Evolutionary conservation across 2,329 filamentous ascomycete genomes (phyloP).

Genomic region (Ophiocordyceps camponoti-saundersi): DNA sequence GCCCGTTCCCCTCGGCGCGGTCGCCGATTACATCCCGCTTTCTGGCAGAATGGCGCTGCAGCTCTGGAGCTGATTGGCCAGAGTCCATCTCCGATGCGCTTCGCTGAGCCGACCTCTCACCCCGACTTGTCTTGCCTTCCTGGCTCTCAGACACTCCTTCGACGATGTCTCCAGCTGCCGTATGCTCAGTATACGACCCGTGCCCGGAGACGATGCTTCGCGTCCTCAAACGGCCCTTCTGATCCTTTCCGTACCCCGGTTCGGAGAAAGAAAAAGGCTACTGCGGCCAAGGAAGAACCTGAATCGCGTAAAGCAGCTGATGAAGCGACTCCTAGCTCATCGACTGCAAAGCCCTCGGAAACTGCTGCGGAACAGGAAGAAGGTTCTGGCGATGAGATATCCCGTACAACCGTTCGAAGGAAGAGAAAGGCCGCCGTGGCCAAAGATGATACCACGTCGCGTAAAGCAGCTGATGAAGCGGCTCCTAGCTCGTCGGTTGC

Average conservation of each 20-base stretch:
- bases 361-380: not conserved
- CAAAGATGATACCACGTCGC: not conserved
- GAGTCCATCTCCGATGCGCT: slow-evolving; percentile 18
- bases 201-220: not conserved
- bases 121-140: not conserved
- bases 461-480: not conserved
- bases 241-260: not conserved
- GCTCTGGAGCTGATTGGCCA: slow-evolving; percentile 28
- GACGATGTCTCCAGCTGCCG: slow-evolving; percentile 1
- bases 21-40: slow-evolving; percentile 28
- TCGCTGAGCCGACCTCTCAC: not conserved
- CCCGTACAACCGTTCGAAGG: not conserved
- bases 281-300: not conserved
- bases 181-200: not conserved
- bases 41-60: slow-evolving; percentile 37
- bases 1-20: slow-evolving; percentile 19
- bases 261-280: not conserved
- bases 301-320: not conserved
- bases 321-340: not conserved
- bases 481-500: not conserved
- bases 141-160: slow-evolving; percentile 11
- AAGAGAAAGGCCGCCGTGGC: not conserved
- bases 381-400: not conserved
- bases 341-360: not conserved
- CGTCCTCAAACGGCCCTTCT: not conserved